A percentile compares a stretch with the other conserved stretches of the same genome.
These are phyloP conservation scores for Papilionanthe hybrid DNA, from an alignment of 116 monocot species.

Conservation along the genomic window DNA sequence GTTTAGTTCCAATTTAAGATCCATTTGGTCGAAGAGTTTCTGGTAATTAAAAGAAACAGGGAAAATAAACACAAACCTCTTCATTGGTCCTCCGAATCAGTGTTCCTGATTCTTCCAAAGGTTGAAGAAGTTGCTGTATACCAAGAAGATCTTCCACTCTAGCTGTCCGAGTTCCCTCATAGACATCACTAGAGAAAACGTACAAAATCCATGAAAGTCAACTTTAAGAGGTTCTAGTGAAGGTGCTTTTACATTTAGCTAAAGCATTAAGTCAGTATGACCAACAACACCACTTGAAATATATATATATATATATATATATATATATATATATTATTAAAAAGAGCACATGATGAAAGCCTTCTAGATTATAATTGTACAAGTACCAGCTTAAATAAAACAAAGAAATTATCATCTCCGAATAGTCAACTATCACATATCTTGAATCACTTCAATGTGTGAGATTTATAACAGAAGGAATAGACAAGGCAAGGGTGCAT, in stretches of 20 bases:
- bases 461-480: background rate
- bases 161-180: conserved; percentile 93
- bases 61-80: conserved; percentile 43
- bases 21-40: background rate
- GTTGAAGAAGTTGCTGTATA: conserved; percentile 76
- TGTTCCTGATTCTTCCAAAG: conserved; percentile 76
- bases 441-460: background rate
- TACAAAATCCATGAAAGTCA: background rate
- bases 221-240: background rate
- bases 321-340: no score
- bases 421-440: background rate
- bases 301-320: no score
- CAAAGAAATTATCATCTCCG: background rate
- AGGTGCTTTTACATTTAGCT: background rate
- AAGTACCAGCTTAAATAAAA: no score
- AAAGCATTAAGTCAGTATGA: background rate
- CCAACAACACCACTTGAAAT: background rate
- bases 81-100: conserved; percentile 72
- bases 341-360: no score
- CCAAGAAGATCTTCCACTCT: conserved; percentile 64
- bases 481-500: background rate
- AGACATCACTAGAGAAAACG: conserved; percentile 67
- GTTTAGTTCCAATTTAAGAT: background rate
- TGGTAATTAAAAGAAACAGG: background rate
- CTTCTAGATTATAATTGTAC: no score